Conservation (phyloP, 2,329 filamentous ascomycete species). For the Beauveria sp. region DNA sequence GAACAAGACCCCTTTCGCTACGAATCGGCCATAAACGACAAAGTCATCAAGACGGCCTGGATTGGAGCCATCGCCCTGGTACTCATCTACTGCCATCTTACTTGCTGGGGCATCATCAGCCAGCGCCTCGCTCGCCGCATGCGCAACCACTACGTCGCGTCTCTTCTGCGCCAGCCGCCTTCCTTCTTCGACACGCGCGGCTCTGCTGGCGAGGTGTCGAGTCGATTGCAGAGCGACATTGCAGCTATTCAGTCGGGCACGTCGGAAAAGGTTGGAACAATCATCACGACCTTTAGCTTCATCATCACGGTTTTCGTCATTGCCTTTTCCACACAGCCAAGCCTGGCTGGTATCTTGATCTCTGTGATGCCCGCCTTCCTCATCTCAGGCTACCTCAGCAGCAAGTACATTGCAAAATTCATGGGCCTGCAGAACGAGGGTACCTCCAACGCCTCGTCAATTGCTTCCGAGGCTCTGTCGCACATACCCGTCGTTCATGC, state of each 20-base stretch:
- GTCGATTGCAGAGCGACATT: constrained; percentile 50
- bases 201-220: constrained; percentile 46
- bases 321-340: constrained; percentile 50
- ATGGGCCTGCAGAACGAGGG: constrained; percentile 34
- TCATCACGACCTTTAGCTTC: constrained; percentile 48
- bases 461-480: constrained; percentile 46
- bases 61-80: constrained; percentile 51
- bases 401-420: constrained; percentile 40
- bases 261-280: constrained; percentile 54
- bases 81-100: constrained; percentile 50
- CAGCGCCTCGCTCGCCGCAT: constrained; percentile 51
- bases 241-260: constrained; percentile 52
- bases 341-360: constrained; percentile 48
- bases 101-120: constrained; percentile 52
- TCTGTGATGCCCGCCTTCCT: constrained; percentile 48
- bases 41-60: constrained; percentile 50
- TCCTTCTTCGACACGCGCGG: constrained; percentile 51
- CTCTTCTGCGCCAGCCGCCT: constrained; percentile 47
- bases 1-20: constrained; percentile 8
- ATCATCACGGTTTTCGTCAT: constrained; percentile 54
- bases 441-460: constrained; percentile 42
- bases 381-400: constrained; percentile 43
- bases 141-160: constrained; percentile 46
- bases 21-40: constrained; percentile 33
- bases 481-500: constrained; percentile 47